A percentile compares a stretch with the other conserved stretches of the same genome.
These are phyloP conservation scores for Curvularia hawaiiensis DNA, from an alignment of 2,329 filamentous ascomycete species.

Conservation along the genomic window DNA sequence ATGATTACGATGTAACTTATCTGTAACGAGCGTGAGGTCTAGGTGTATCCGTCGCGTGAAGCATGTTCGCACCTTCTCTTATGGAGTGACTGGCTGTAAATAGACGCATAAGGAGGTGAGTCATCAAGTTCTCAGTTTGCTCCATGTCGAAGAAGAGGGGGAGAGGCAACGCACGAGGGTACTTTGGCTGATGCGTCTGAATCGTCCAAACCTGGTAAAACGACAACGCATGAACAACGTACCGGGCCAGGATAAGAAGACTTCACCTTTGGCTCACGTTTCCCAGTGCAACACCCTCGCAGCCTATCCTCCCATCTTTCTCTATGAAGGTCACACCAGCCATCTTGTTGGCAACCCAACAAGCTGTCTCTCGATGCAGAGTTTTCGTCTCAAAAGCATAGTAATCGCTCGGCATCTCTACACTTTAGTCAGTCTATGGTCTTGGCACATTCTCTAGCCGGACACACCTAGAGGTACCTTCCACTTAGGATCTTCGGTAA, in stretches of 20 bases:
- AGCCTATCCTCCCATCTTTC: not conserved
- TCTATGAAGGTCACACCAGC: not conserved
- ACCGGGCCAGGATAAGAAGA: not conserved
- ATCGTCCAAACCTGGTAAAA: too few relatives aligned
- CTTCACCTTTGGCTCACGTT: not conserved
- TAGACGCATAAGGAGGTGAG: too few relatives aligned
- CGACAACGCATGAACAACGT: too few relatives aligned
- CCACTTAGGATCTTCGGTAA: not conserved
- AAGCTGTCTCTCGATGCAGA: not conserved
- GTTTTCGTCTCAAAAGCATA: not conserved
- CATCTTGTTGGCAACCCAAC: not conserved
- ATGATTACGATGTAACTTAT: too few relatives aligned
- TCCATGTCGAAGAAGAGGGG: too few relatives aligned
- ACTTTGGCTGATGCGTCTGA: too few relatives aligned
- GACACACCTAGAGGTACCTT: not conserved
- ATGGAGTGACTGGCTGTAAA: too few relatives aligned
- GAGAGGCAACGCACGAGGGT: too few relatives aligned
- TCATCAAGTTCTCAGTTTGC: too few relatives aligned
- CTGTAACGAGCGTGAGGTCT: too few relatives aligned
- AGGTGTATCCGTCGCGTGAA: too few relatives aligned
- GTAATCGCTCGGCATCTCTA: not conserved
- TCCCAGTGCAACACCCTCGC: not conserved
- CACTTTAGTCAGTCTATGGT: not conserved
- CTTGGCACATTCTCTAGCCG: not conserved
- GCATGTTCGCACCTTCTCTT: too few relatives aligned